Base-by-base conservation (phyloP, 2,329 filamentous ascomycete species). In the Huntiella bhutanensis region DNA sequence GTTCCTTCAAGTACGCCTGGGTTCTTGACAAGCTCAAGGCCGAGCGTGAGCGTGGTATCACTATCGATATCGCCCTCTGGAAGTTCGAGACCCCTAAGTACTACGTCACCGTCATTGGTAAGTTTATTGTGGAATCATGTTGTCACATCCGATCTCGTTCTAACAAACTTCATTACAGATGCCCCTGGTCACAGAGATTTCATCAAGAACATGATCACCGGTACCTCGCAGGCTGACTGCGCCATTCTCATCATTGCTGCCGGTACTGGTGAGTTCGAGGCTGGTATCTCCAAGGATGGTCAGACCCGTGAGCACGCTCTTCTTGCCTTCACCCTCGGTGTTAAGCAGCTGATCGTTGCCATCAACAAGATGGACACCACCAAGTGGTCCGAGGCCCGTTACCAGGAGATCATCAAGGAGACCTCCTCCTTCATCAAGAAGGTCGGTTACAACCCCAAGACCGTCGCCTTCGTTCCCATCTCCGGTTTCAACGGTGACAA, bases 151-250 rank as follows among this genome's bases (percentile, higher is more conserved):
- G 19, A 36, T 6, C 5, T 17, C 8, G 51, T n/a, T 28, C 39
- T 49, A 53, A 52, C n/a, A n/a, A 4, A 0, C 1, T 11, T 41
- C 5, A 37, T 34, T 43, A 48, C 57, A 82, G 84, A 98, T 65
- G 91, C 91, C 69, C 91, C 91, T 64, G 91, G 91, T 73, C 91
- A 98, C 74, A 88, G 91, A 91, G 91, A 98, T 67, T 98, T 96
- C 80, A 96, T 98, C 85, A 98, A 98, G 88, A 98, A 96, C 87
- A 98, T 98, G 91, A 98, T 98, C 71, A 96, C 91, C 82, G 91
- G 91, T 87, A 96, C 91, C 65, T 98, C 91, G 70, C 91, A 96
- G 82, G 91, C 91, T 62, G 91, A 98, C 67, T 96, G 91, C 74
- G 91, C 91, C 64, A 85, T 98, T 69, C 87, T 98, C 77, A 96